phyloP scores from a whole-genome alignment of 805 yeast genomes.

The Ascoidea tarda region DNA sequence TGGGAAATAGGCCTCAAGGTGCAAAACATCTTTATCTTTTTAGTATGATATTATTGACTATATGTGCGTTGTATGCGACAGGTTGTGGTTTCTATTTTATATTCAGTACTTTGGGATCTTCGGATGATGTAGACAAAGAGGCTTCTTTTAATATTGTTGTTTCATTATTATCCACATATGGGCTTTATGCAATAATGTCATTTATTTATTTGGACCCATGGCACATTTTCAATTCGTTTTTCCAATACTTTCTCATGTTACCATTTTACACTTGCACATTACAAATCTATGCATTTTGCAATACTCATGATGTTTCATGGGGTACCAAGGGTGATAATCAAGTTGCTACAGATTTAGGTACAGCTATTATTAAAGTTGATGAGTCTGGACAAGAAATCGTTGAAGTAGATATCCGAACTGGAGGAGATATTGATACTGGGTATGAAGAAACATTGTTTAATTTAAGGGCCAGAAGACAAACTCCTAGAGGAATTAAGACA shows the following conservation, averaged over 20 bases:
- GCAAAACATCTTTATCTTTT: constrained; percentile 65
- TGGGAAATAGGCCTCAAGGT: constrained; percentile 98
- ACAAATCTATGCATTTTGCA: constrained; percentile 94
- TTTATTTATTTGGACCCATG: constrained; percentile 86
- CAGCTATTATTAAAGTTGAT: constrained; percentile 68
- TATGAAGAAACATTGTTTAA: constrained; percentile 64
- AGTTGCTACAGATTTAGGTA: constrained; percentile 55
- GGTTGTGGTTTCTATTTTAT: constrained; percentile 77
- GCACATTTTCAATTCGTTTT: constrained; percentile 81
- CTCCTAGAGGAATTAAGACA: constrained; percentile 34
- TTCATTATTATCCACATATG: constrained; percentile 82
- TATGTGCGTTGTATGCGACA: constrained; percentile 73
- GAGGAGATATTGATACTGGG: constrained; percentile 66
- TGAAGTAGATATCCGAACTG: constrained; percentile 60
- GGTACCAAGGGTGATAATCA: constrained; percentile 94
- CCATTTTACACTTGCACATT: constrained; percentile 88
- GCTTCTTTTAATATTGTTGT: constrained; percentile 68
- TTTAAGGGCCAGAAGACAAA: constrained; percentile 54
- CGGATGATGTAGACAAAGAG: constrained; percentile 22
- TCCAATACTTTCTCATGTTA: constrained; percentile 78
- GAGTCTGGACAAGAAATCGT: constrained; percentile 78
- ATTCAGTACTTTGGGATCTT: constrained; percentile 29
- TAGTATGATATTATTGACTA: constrained; percentile 56
- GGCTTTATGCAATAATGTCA: constrained; percentile 73
- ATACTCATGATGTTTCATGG: constrained; percentile 98